Evolutionary conservation across 192 early-diverging fungal species (phyloP).

Genomic region (Gonapodya sp.): DNA sequence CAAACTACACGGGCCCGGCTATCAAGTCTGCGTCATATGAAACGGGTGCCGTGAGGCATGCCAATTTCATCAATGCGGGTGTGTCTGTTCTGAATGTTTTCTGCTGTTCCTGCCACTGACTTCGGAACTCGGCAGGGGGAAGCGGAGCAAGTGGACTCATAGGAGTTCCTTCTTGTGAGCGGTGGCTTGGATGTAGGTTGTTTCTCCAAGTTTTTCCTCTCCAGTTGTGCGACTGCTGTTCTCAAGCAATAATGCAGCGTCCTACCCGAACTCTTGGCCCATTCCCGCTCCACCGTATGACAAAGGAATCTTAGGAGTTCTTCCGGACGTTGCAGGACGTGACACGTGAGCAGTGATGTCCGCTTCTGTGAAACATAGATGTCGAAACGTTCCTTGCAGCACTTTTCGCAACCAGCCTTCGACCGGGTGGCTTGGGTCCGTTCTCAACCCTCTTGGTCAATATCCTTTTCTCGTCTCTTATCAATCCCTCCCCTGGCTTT

Average conservation of each 20-base stretch:
- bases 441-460: constrained; percentile 11
- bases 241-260: no score
- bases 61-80: constrained; percentile 14
- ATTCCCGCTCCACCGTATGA: constrained; percentile 15
- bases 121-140: constrained; percentile 1
- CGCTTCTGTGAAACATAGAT: constrained; percentile 5
- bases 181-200: neutral
- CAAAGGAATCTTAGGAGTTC: constrained; percentile 17
- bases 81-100: constrained; percentile 11
- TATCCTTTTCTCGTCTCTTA: constrained; percentile 13
- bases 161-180: neutral
- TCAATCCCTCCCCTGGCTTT: constrained; percentile 16
- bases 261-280: constrained; percentile 26
- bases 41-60: constrained; percentile 25
- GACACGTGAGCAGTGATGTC: constrained; percentile 20
- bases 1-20: constrained; percentile 22
- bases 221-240: no score
- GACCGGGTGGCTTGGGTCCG: constrained; percentile 34
- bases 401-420: constrained; percentile 21
- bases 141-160: constrained; percentile 23
- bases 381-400: constrained; percentile 22
- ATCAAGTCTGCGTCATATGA: constrained; percentile 20
- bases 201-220: constrained; percentile 19
- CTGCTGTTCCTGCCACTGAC: constrained; percentile 5
- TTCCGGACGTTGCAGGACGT: neutral